These are phyloP conservation scores for Hymenoscyphus occultus DNA, from an alignment of 2,329 filamentous ascomycete species.

Conservation along the genomic window DNA sequence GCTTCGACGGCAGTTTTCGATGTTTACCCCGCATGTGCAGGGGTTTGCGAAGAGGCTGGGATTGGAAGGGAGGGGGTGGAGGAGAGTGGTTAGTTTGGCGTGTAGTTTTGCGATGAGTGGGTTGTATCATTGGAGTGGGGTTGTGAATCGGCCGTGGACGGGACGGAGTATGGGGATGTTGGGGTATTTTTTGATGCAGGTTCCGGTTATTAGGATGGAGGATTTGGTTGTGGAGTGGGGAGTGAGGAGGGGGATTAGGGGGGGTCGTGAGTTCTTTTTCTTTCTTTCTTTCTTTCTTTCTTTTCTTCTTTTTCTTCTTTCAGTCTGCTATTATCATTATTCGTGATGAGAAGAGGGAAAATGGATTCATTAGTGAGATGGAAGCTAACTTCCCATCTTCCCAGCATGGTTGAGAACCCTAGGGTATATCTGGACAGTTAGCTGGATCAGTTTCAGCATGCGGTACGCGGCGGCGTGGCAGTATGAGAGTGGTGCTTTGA, in stretches of 20 bases:
- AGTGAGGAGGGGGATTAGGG: neutral
- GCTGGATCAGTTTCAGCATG: slow-evolving; percentile 15
- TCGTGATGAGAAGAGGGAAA: no score
- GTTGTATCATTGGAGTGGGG: slow-evolving; percentile 7
- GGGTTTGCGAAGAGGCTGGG: neutral
- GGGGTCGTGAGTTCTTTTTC: neutral
- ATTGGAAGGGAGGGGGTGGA: neutral
- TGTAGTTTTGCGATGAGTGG: neutral
- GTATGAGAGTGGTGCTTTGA: slow-evolving; percentile 13
- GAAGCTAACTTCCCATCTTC: neutral
- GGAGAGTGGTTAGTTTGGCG: neutral
- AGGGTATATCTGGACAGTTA: slow-evolving; percentile 11
- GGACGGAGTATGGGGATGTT: slow-evolving; percentile 12
- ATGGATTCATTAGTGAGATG: neutral
- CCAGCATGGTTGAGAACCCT: slow-evolving; percentile 6
- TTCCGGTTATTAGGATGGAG: slow-evolving; percentile 10
- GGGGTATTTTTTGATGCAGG: slow-evolving; percentile 15
- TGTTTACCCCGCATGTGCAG: neutral
- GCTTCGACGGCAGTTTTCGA: neutral
- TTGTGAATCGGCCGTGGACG: slow-evolving; percentile 11
- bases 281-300: neutral
- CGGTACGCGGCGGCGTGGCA: slow-evolving; percentile 16
- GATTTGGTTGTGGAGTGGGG: slow-evolving; percentile 13
- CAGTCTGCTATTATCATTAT: no score
- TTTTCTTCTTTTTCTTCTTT: neutral